Evolutionary conservation across 768 basidiomycete species (phyloP).

Genomic region (Favolaschia claudopus): DNA sequence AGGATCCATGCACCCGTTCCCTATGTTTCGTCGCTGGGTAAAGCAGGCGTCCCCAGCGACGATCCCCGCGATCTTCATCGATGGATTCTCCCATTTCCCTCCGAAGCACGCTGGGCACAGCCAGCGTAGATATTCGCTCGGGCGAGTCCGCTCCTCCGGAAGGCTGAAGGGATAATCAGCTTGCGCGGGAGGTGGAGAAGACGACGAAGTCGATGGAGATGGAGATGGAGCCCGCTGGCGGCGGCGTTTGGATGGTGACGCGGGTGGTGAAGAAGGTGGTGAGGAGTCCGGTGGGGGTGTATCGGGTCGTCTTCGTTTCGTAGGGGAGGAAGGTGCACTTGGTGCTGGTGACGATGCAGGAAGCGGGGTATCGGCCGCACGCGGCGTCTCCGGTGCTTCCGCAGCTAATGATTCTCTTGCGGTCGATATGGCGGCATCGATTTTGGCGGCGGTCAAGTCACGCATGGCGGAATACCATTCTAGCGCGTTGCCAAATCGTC

Average conservation of each 20-base stretch:
- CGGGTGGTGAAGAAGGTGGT: background rate
- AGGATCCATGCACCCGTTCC: constrained; percentile 20
- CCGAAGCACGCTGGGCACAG: constrained; percentile 28
- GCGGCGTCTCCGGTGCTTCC: too few species aligned
- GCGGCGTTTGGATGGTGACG: background rate
- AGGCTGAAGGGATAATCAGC: constrained; percentile 11
- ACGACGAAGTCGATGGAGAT: too few species aligned
- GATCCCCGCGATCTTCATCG: background rate
- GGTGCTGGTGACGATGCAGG: background rate
- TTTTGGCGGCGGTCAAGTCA: background rate
- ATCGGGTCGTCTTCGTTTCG: too few species aligned
- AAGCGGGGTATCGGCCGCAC: too few species aligned
- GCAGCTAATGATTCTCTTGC: background rate
- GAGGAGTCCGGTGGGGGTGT: too few species aligned
- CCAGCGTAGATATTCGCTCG: constrained; percentile 28
- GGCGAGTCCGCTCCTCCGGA: background rate
- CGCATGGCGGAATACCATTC: constrained; percentile 34
- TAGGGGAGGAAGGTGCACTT: background rate
- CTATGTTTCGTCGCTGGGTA: constrained; percentile 37
- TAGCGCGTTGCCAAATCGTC: constrained; percentile 33
- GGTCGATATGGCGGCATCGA: background rate
- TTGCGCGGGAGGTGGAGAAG: background rate
- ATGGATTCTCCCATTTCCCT: constrained; percentile 10
- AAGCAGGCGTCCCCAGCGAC: constrained; percentile 27
- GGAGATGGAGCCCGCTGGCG: background rate